Evolutionary conservation across 2,329 filamentous ascomycete species (phyloP).

Genomic region (Hortaea sp.): DNA sequence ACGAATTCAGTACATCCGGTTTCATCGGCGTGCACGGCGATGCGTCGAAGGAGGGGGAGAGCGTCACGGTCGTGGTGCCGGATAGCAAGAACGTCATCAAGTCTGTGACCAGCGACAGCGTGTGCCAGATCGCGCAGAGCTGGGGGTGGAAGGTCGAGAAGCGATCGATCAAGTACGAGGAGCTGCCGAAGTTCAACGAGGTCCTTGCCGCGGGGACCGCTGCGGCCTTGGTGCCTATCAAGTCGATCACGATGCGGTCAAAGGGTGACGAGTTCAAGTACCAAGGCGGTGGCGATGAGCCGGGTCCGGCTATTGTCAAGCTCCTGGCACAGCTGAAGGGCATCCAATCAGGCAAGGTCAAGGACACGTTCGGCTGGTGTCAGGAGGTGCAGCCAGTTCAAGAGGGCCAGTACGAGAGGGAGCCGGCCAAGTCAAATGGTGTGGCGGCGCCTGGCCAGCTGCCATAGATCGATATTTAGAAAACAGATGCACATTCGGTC

Average conservation of each 20-base stretch:
- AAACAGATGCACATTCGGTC: too few relatives aligned
- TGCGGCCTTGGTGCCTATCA: constrained; percentile 82
- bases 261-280: constrained; percentile 48
- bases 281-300: constrained; percentile 50
- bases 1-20: constrained; percentile 91
- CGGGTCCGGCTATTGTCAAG: constrained; percentile 62
- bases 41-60: constrained; percentile 31
- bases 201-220: constrained; percentile 89
- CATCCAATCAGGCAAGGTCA: constrained; percentile 71
- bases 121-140: constrained; percentile 62
- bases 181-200: constrained; percentile 57
- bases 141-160: constrained; percentile 81
- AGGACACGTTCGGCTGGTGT: constrained; percentile 70
- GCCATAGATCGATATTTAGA: constrained; percentile 7
- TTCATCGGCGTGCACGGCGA: constrained; percentile 69
- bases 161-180: constrained; percentile 56
- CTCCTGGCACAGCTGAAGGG: constrained; percentile 69
- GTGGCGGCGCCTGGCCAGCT: constrained; percentile 13
- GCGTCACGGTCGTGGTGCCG: constrained; percentile 68
- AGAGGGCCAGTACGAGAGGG: constrained; percentile 18
- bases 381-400: constrained; percentile 32
- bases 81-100: constrained; percentile 81
- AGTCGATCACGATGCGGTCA: constrained; percentile 68
- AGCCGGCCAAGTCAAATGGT: constrained; percentile 10
- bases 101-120: constrained; percentile 71